phyloP scores from a whole-genome alignment of 768 basidiomycete genomes.

The Suillus paluster region DNA sequence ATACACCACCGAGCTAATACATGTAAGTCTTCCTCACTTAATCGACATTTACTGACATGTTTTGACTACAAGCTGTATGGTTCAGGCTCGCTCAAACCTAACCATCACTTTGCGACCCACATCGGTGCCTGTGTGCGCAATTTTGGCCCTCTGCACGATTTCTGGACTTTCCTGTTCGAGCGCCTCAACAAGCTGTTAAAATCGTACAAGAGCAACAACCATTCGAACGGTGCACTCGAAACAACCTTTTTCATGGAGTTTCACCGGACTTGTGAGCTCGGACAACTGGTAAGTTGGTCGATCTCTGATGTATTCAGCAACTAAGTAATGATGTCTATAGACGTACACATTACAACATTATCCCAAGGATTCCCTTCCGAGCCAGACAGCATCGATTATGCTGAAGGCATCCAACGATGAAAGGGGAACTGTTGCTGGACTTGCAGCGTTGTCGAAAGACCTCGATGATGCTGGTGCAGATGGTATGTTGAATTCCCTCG shows the following conservation, averaged over 20 bases:
- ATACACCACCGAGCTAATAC: conserved; percentile 26
- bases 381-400: background rate
- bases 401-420: conserved; percentile 25
- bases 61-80: conserved; percentile 46
- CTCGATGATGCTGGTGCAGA: conserved; percentile 24
- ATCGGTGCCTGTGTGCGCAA: conserved; percentile 26
- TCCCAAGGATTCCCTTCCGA: background rate
- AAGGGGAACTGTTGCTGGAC: conserved; percentile 23
- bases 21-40: too few relatives aligned
- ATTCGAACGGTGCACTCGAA: conserved; percentile 36
- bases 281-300: background rate
- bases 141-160: conserved; percentile 41
- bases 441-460: conserved; percentile 20
- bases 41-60: too few relatives aligned
- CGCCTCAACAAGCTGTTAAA: conserved; percentile 42
- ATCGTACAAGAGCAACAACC: conserved; percentile 38
- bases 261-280: conserved; percentile 8
- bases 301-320: too few relatives aligned
- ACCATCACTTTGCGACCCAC: conserved; percentile 43
- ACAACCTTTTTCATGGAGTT: conserved; percentile 32
- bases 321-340: too few relatives aligned
- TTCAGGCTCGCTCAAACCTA: conserved; percentile 33
- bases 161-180: conserved; percentile 44
- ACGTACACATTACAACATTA: background rate
- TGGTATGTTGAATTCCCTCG: too few relatives aligned